These are phyloP conservation scores for Suillus clintonianus DNA, from an alignment of 768 basidiomycete species.

Conservation along the genomic window DNA sequence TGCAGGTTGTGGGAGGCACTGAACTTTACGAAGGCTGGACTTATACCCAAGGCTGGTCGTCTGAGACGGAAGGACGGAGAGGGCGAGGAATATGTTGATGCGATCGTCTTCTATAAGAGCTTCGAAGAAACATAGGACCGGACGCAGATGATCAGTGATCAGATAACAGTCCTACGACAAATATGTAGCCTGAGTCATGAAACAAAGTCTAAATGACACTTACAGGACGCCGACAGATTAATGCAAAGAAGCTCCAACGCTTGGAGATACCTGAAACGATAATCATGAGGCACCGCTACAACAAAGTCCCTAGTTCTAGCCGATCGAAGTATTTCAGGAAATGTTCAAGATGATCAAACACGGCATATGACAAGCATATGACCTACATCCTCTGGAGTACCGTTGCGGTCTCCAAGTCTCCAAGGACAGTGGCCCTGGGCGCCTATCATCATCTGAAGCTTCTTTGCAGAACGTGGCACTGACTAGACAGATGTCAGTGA, in stretches of 20 bases:
- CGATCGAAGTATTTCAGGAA: background rate
- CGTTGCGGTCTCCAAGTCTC: background rate
- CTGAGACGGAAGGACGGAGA: constrained; percentile 64
- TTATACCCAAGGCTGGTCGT: constrained; percentile 76
- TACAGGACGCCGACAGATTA: background rate
- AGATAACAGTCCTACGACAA: background rate
- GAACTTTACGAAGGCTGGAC: constrained; percentile 76
- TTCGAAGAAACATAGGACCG: constrained; percentile 46
- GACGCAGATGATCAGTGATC: background rate
- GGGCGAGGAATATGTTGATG: constrained; percentile 88
- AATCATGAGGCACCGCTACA: background rate
- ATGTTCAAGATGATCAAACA: background rate
- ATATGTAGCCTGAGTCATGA: background rate
- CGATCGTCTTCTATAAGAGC: constrained; percentile 81
- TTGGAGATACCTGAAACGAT: background rate
- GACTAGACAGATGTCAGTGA: background rate
- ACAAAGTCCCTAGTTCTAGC: background rate
- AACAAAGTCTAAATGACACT: background rate
- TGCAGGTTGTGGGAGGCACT: constrained; percentile 81
- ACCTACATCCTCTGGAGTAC: background rate
- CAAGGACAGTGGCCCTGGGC: background rate
- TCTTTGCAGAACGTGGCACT: background rate
- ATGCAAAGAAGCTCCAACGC: background rate
- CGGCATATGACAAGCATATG: background rate
- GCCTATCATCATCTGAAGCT: background rate